phyloP scores from a whole-genome alignment of 2,329 filamentous ascomycete genomes.

The Penicillium hesseltinei region DNA sequence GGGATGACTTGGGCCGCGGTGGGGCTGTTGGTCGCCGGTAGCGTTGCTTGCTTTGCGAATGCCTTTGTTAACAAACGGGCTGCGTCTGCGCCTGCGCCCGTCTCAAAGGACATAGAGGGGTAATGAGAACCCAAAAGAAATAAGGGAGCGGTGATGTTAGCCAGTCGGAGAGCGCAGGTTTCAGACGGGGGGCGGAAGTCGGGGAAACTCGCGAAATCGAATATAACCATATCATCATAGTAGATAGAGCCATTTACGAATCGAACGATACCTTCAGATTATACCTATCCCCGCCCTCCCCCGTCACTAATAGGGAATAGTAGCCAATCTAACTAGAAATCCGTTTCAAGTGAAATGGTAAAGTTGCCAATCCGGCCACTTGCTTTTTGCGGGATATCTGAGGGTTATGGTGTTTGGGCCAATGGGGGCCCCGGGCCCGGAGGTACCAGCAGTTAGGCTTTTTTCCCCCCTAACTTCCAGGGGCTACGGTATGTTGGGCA shows the following conservation, averaged over 20 bases:
- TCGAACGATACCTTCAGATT: background rate
- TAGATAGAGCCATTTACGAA: background rate
- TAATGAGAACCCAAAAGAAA: conserved; percentile 6
- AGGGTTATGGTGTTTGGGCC: background rate
- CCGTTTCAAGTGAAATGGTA: conserved; percentile 1
- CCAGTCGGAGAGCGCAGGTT: conserved; percentile 2
- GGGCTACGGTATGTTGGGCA: background rate
- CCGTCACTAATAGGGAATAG: background rate
- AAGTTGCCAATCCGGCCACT: conserved; percentile 5
- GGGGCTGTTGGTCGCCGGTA: conserved; percentile 31
- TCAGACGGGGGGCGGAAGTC: background rate
- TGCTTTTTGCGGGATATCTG: conserved; percentile 8
- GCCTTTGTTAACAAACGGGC: conserved; percentile 20
- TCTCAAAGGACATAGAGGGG: conserved; percentile 23
- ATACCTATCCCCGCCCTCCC: no score
- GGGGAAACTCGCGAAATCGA: conserved; percentile 1
- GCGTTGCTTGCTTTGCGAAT: conserved; percentile 31
- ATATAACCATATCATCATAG: background rate
- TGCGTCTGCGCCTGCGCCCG: background rate
- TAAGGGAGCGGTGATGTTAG: background rate
- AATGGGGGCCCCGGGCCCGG: background rate
- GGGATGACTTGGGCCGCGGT: conserved; percentile 60
- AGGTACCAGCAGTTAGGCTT: background rate
- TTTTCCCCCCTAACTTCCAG: background rate
- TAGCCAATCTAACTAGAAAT: background rate